phyloP scores from a whole-genome alignment of 352 stramenopile species.

The Phytophthora boehmeriae region DNA sequence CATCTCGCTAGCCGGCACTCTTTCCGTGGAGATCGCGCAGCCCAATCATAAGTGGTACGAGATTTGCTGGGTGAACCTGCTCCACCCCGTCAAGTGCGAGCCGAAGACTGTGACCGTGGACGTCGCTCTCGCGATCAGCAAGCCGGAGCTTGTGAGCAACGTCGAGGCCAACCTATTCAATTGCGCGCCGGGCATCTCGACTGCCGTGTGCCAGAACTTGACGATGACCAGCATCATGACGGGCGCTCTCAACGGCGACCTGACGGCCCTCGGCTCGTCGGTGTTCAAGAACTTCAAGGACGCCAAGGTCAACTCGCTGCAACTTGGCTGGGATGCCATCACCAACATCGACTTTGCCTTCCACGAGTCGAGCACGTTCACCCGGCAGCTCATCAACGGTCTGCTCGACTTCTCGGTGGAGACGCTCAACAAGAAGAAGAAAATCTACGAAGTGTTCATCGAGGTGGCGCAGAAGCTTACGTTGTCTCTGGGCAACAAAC shows the following conservation, averaged over 20 bases:
- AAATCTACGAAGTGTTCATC: conserved; percentile 53
- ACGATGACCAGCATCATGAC: conserved; percentile 50
- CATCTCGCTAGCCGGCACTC: conserved; percentile 38
- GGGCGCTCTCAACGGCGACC: conserved; percentile 28
- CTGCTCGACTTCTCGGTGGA: conserved; percentile 51
- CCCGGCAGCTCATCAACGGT: conserved; percentile 49
- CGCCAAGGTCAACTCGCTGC: conserved; percentile 39
- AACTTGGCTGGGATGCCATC: conserved; percentile 39
- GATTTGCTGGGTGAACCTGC: conserved; percentile 61
- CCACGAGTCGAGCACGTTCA: conserved; percentile 40
- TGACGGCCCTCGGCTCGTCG: conserved; percentile 27
- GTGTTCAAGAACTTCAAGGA: conserved; percentile 51
- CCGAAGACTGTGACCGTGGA: conserved; percentile 44
- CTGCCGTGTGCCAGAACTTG: conserved; percentile 54
- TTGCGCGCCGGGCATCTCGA: conserved; percentile 35
- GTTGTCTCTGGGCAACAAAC: conserved; percentile 57
- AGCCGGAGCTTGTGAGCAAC: conserved; percentile 41
- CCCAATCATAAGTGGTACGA: conserved; percentile 67
- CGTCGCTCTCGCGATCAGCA: conserved; percentile 40
- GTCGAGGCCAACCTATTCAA: conserved; percentile 41
- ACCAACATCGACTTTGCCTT: conserved; percentile 58
- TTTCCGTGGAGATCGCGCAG: conserved; percentile 58
- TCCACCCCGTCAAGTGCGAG: conserved; percentile 52
- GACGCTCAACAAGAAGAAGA: conserved; percentile 68
- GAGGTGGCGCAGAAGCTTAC: conserved; percentile 40